Conservation (phyloP, 1,284 basidiomycete genomes). For the Entoloma clypeatum region DNA sequence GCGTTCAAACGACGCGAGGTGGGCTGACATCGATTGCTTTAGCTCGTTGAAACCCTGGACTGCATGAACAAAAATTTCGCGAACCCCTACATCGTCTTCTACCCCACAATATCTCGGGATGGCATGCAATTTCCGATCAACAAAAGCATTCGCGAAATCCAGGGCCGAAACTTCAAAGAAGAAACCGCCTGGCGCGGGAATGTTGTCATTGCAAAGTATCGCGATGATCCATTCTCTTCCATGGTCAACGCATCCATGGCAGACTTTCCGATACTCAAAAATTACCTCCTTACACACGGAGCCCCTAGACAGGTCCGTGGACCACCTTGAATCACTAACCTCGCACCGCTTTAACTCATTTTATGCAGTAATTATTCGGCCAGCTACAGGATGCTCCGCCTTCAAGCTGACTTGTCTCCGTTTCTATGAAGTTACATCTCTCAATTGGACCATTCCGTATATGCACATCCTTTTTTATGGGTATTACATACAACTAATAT, state of each 20-base stretch:
- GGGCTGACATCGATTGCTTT: conserved; percentile 12
- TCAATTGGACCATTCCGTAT: too few species aligned
- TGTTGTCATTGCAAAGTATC: conserved; percentile 71
- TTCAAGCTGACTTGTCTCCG: too few species aligned
- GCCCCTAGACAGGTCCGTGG: conserved; percentile 36
- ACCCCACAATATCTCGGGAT: conserved; percentile 67
- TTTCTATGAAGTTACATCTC: too few species aligned
- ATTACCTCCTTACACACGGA: conserved; percentile 65
- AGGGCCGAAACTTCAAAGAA: conserved; percentile 56
- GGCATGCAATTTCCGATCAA: conserved; percentile 78
- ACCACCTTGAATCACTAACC: background rate
- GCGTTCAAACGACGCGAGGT: background rate
- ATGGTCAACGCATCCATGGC: conserved; percentile 74
- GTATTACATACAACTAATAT: conserved; percentile 13
- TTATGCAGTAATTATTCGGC: too few species aligned
- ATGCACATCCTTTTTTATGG: background rate
- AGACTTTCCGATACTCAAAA: conserved; percentile 75
- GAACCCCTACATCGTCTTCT: conserved; percentile 76
- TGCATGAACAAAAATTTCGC: conserved; percentile 74
- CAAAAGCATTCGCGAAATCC: conserved; percentile 68
- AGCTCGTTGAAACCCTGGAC: conserved; percentile 72
- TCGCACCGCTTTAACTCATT: background rate
- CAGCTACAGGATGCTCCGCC: too few species aligned
- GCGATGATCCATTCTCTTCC: conserved; percentile 60
- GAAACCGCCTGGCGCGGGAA: conserved; percentile 72